Evolutionary conservation across 768 basidiomycete genomes (phyloP).

Genomic region (Suillus subalutaceus): DNA sequence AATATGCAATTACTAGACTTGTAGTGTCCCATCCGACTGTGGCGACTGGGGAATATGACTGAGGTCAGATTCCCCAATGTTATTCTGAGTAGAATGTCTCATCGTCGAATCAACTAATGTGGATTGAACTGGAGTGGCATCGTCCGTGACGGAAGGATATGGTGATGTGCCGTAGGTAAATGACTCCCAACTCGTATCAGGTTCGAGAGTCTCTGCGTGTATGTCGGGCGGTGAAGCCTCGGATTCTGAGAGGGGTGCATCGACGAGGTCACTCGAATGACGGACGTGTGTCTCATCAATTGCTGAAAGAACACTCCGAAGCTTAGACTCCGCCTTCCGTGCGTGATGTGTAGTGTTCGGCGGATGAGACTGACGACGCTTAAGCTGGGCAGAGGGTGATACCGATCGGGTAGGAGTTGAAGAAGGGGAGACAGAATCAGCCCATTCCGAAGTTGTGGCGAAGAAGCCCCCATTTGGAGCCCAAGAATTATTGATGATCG

Average conservation of each 20-base stretch:
- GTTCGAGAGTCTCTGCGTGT: slow-evolving; percentile 33
- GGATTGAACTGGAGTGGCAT: slow-evolving; percentile 51
- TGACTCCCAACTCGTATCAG: slow-evolving; percentile 40
- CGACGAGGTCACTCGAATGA: slow-evolving; percentile 30
- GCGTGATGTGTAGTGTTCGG: slow-evolving; percentile 38
- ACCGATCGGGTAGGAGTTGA: slow-evolving; percentile 51
- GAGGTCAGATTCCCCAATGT: slow-evolving; percentile 23
- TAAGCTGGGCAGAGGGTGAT: slow-evolving; percentile 47
- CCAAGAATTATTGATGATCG: slow-evolving; percentile 49
- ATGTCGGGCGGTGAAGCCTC: slow-evolving; percentile 28
- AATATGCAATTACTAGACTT: slow-evolving; percentile 16
- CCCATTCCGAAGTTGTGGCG: slow-evolving; percentile 61
- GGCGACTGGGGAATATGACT: slow-evolving; percentile 16
- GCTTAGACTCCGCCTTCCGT: slow-evolving; percentile 66
- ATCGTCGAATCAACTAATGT: slow-evolving; percentile 18
- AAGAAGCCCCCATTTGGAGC: slow-evolving; percentile 50
- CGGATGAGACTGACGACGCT: slow-evolving; percentile 58
- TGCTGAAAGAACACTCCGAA: slow-evolving; percentile 70
- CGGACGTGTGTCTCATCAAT: slow-evolving; percentile 63
- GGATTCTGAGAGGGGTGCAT: slow-evolving; percentile 19
- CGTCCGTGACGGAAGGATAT: slow-evolving; percentile 37
- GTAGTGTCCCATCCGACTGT: slow-evolving; percentile 31
- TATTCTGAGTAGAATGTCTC: slow-evolving; percentile 20
- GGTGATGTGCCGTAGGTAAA: slow-evolving; percentile 45
- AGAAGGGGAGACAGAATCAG: slow-evolving; percentile 39